Evolutionary conservation across 306 rosid species (phyloP).

Genomic region (Myrica gale): DNA sequence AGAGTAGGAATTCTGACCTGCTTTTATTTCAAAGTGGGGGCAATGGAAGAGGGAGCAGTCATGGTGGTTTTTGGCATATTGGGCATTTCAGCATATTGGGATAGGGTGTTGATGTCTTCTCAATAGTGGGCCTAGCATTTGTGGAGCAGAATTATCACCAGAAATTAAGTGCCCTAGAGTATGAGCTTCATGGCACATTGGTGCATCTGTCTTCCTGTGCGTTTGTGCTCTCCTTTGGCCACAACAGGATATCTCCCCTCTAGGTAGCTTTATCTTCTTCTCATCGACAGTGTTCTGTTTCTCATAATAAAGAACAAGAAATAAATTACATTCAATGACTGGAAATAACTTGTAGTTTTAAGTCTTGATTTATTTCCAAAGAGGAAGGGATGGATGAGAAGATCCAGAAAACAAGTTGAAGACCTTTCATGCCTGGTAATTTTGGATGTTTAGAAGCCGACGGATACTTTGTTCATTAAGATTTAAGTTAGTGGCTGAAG

Average conservation of each 20-base stretch:
- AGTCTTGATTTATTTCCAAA: background rate
- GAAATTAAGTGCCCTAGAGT: background rate
- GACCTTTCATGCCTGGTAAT: background rate
- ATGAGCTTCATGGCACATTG: background rate
- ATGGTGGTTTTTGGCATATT: too few species aligned
- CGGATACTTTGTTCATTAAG: background rate
- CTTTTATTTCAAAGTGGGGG: too few species aligned
- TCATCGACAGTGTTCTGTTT: background rate
- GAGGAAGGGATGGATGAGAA: background rate
- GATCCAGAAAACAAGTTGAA: background rate
- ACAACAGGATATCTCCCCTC: background rate
- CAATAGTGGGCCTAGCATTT: background rate
- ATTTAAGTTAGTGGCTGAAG: background rate
- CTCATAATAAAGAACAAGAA: background rate
- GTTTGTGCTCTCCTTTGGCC: background rate
- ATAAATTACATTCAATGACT: background rate
- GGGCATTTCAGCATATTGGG: too few species aligned
- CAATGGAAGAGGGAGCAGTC: too few species aligned
- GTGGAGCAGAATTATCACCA: background rate
- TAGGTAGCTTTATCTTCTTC: background rate
- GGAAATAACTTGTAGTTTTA: background rate
- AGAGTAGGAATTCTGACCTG: too few species aligned
- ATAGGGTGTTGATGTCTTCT: background rate
- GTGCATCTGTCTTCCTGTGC: background rate
- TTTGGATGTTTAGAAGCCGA: background rate